Conservation (phyloP, 208 protist species). For the Leishmania mexicana region DNA sequence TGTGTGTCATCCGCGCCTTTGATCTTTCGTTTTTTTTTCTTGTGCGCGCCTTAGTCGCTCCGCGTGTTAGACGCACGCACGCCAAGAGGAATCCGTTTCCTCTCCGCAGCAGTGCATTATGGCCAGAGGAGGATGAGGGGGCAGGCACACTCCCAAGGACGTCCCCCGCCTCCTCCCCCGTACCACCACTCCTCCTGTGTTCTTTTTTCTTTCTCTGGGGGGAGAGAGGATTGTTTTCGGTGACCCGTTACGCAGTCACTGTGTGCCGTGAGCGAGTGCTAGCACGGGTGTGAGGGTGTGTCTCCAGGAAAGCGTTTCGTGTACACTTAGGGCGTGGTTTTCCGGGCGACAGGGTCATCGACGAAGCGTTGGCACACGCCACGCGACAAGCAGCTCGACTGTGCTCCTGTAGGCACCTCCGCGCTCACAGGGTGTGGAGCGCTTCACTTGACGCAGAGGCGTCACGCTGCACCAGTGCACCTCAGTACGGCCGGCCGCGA, state of each 20-base stretch:
- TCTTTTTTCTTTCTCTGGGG: not conserved
- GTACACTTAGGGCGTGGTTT: not conserved
- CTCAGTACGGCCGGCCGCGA: conserved; percentile 32
- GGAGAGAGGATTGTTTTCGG: not conserved
- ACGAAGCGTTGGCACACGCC: not conserved
- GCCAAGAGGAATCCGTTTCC: not conserved
- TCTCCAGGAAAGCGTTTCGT: not conserved
- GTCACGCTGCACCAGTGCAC: not conserved
- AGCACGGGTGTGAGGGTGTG: not conserved
- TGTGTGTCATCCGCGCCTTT: no score
- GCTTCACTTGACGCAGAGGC: not conserved
- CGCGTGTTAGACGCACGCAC: not conserved
- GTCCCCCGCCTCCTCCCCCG: not conserved
- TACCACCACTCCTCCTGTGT: not conserved
- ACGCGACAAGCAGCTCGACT: not conserved
- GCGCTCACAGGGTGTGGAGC: not conserved
- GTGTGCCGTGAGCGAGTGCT: not conserved
- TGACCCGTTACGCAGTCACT: not conserved
- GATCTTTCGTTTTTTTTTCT: not conserved
- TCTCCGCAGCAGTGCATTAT: not conserved
- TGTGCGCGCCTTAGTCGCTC: not conserved
- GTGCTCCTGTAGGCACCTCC: not conserved
- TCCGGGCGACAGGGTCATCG: not conserved
- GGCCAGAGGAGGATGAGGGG: not conserved
- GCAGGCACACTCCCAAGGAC: not conserved